Base-by-base conservation (phyloP, 345 rosid species). In the Euphorbia lathyris region DNA sequence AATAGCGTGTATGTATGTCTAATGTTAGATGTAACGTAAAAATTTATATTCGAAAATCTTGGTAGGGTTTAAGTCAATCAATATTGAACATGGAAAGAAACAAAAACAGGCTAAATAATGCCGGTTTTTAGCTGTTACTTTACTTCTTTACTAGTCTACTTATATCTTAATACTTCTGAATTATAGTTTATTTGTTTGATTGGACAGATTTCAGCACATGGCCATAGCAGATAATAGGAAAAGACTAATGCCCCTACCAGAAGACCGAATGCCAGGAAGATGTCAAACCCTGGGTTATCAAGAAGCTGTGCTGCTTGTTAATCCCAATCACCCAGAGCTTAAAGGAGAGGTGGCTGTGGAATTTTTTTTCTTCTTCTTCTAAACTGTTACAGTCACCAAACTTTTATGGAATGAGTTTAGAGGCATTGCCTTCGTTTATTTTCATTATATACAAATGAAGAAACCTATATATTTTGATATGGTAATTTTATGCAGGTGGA, bases 191-290 rank as follows among this genome's bases (percentile, higher is more conserved):
- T 17, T 58, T 48, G 0, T 60, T 61, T 57, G 36, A 30, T 29
- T 9, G 63, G 9, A 63, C 66, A 77, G 80, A 61, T 77, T 77
- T 63, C 80, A 77, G 50, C 67, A 68, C 55, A 77, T 77, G 80
- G 80, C 76, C 3, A 22, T 77, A 40, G 66, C 69, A 67, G 73
- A 77, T 56, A 57, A 66, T 50, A 42, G 73, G 50, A 76, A 72
- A 56, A 72, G 80, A 47, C 53, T 57, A 40, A 77, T 77, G 80
- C 80, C 80, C 34, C 45, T 77, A 23, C 80, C 80, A 16, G 80
- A 77, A 25, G 80, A 77, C 48, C 72, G 66, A n/a, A 27, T 72
- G 58, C 70, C 69, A 48, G 70, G 68, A 68, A 72, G 76, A 68
- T 42, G 73, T 50, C 71, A 72, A 63, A 13, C 64, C 25, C 57